These are phyloP conservation scores for Komagataella kurtzmanii DNA, from an alignment of 805 yeast genomes.

Conservation along the genomic window DNA sequence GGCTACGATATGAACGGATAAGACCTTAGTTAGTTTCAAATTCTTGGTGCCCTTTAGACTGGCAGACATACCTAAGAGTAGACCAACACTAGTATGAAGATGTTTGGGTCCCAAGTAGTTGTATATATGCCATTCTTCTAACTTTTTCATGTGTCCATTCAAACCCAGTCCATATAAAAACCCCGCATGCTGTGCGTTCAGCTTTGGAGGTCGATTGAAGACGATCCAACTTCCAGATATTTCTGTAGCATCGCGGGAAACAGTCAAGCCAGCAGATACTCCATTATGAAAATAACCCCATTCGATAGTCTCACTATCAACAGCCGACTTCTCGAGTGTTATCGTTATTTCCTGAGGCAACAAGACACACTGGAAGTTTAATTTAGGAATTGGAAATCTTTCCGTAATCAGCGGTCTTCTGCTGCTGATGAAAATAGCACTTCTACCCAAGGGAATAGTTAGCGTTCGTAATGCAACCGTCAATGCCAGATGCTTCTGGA, in stretches of 20 bases:
- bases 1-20: slow-evolving; percentile 89
- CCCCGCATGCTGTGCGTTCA: slow-evolving; percentile 86
- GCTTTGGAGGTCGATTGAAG: slow-evolving; percentile 59
- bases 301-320: slow-evolving; percentile 34
- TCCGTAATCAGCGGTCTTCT: slow-evolving; percentile 75
- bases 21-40: slow-evolving; percentile 73
- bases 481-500: slow-evolving; percentile 45
- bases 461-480: slow-evolving; percentile 59
- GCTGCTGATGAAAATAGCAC: slow-evolving; percentile 55
- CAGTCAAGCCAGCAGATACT: slow-evolving; percentile 68
- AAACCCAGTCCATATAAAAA: slow-evolving; percentile 85
- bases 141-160: slow-evolving; percentile 68
- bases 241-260: slow-evolving; percentile 57
- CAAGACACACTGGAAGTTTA: slow-evolving; percentile 56
- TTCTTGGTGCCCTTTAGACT: slow-evolving; percentile 77
- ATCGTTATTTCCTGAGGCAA: slow-evolving; percentile 54
- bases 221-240: slow-evolving; percentile 87
- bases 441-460: slow-evolving; percentile 67
- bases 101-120: slow-evolving; percentile 87
- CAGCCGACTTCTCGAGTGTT: slow-evolving; percentile 36
- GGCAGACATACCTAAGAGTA: slow-evolving; percentile 86
- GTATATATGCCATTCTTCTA: slow-evolving; percentile 95
- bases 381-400: slow-evolving; percentile 62
- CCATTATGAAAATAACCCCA: slow-evolving; percentile 96
- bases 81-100: slow-evolving; percentile 71